A percentile compares a stretch with the other conserved stretches of the same genome.
Conservation (phyloP, 495 filamentous ascomycete genomes). For the Choiromyces venosus region DNA sequence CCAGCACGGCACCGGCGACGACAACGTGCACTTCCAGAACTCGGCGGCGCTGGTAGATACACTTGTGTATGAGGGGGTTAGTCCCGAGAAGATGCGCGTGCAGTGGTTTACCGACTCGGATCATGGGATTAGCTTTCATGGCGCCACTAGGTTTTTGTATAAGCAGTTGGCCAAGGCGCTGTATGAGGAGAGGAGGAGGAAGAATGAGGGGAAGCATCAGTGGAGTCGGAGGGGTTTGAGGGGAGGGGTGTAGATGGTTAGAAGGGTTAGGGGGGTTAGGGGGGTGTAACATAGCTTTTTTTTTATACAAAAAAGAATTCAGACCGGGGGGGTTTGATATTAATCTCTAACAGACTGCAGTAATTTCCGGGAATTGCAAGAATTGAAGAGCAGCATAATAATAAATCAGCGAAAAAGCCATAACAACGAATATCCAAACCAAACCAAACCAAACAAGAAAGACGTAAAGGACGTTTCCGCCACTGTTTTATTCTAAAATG, state of each 20-base stretch:
- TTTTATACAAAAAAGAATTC: neutral
- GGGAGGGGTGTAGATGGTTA: neutral
- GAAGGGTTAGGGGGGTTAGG: neutral
- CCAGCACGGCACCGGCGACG: slow-evolving; percentile 55
- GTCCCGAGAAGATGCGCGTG: slow-evolving; percentile 51
- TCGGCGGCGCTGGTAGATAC: slow-evolving; percentile 51
- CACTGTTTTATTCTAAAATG: too few relatives aligned
- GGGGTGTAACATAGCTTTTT: neutral
- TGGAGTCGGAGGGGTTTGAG: slow-evolving; percentile 44
- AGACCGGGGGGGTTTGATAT: too few relatives aligned
- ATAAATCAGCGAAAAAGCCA: too few relatives aligned
- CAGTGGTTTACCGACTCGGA: slow-evolving; percentile 54
- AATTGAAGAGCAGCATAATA: too few relatives aligned
- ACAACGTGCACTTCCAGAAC: slow-evolving; percentile 60
- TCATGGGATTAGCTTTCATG: slow-evolving; percentile 51
- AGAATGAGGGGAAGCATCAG: slow-evolving; percentile 44
- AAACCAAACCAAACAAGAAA: too few relatives aligned
- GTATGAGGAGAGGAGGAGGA: slow-evolving; percentile 49
- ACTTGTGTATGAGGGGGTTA: slow-evolving; percentile 49
- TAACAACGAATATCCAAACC: too few relatives aligned
- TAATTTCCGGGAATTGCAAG: too few relatives aligned
- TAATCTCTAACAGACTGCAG: too few relatives aligned
- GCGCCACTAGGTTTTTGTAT: slow-evolving; percentile 48
- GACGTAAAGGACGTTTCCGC: too few relatives aligned
- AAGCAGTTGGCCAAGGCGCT: slow-evolving; percentile 51